Evolutionary conservation across 192 early-diverging fungal genomes (phyloP).

Genomic region (Backusella luteola): DNA sequence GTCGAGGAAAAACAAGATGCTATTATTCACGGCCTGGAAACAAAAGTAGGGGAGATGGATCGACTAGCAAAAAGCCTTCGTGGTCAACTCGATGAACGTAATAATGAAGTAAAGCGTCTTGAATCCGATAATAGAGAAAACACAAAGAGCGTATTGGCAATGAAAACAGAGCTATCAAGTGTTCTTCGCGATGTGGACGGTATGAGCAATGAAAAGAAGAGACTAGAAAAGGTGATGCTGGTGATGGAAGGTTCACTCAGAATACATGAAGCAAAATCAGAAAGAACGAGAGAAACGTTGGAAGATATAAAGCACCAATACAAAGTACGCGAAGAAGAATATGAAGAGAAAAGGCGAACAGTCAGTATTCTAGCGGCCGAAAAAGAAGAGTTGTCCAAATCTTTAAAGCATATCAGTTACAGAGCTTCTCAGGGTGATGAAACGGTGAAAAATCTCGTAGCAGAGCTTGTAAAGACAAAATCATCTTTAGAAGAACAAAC

Average conservation of each 20-base stretch:
- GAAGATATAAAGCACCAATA: conserved; percentile 28
- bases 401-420: conserved; percentile 5
- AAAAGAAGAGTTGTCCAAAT: conserved; percentile 6
- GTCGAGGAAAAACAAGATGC: conserved; percentile 31
- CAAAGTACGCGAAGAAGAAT: conserved; percentile 26
- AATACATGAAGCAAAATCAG: conserved; percentile 22
- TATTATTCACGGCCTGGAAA: conserved; percentile 22
- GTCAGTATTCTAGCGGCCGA: conserved; percentile 12
- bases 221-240: conserved; percentile 21
- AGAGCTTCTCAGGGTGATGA: conserved; percentile 13
- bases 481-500: conserved; percentile 2
- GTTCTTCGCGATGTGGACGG: conserved; percentile 24
- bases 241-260: conserved; percentile 23
- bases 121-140: conserved; percentile 21
- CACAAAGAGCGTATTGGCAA: background rate
- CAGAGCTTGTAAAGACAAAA: conserved; percentile 11
- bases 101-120: conserved; percentile 3
- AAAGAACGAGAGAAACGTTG: conserved; percentile 12
- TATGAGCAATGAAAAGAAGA: conserved; percentile 24
- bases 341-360: conserved; percentile 20
- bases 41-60: conserved; percentile 28
- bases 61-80: conserved; percentile 1
- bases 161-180: conserved; percentile 16
- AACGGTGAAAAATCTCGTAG: background rate
- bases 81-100: conserved; percentile 18